These are phyloP conservation scores for Lenzites betulinus DNA, from an alignment of 768 basidiomycete species.

Conservation along the genomic window DNA sequence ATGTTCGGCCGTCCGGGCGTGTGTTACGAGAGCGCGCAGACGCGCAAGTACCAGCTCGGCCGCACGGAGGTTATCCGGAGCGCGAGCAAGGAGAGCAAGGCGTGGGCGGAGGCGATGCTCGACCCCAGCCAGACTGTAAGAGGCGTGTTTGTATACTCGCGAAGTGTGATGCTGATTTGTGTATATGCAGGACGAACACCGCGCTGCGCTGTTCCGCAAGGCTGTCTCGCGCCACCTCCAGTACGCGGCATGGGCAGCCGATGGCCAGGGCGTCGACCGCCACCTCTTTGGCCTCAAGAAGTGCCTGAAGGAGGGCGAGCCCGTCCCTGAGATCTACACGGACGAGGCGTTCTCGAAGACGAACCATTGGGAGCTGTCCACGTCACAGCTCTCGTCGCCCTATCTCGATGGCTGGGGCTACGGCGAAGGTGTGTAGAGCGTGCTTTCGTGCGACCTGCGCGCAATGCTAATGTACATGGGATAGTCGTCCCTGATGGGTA, in stretches of 20 bases:
- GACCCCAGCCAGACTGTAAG: conserved; percentile 51
- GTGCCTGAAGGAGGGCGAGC: conserved; percentile 72
- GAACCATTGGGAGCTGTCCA: conserved; percentile 91
- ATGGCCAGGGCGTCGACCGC: conserved; percentile 92
- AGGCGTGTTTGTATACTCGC: conserved; percentile 11
- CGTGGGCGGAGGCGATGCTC: conserved; percentile 90
- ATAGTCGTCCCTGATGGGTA: conserved; percentile 90
- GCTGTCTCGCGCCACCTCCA: conserved; percentile 84
- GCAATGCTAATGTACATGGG: neutral
- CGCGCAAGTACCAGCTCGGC: conserved; percentile 86
- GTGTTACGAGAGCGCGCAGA: conserved; percentile 94
- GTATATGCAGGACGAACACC: conserved; percentile 47
- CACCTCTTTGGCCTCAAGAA: conserved; percentile 94
- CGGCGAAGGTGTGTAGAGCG: conserved; percentile 72
- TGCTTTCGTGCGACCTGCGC: neutral
- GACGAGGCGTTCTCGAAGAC: conserved; percentile 71
- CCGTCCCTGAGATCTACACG: conserved; percentile 69
- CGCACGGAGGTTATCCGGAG: conserved; percentile 94
- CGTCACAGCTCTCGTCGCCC: conserved; percentile 79
- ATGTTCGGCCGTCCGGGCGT: conserved; percentile 73
- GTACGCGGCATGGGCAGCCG: conserved; percentile 89
- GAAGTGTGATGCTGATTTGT: neutral
- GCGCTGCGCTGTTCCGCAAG: conserved; percentile 67
- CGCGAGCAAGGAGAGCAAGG: conserved; percentile 79
- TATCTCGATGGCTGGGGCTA: conserved; percentile 97